These are phyloP conservation scores for Cladosporium phlei DNA, from an alignment of 2,329 filamentous ascomycete species.

Conservation along the genomic window DNA sequence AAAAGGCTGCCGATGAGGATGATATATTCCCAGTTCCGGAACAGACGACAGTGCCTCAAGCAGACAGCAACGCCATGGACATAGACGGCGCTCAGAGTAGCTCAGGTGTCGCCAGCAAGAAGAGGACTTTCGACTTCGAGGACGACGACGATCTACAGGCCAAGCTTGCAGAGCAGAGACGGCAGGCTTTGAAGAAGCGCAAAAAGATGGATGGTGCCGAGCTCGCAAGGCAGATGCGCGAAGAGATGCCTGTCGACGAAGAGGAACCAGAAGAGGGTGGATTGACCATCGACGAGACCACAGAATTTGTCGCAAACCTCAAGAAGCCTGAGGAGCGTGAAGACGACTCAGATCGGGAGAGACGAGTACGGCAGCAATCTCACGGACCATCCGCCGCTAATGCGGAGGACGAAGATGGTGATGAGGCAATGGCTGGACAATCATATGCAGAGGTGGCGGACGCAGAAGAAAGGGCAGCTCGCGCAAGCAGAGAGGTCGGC, in stretches of 20 bases:
- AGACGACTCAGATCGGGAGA: conserved; percentile 33
- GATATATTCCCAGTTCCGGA: conserved; percentile 39
- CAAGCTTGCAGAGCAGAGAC: conserved; percentile 75
- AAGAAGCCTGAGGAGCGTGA: conserved; percentile 58
- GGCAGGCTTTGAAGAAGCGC: conserved; percentile 81
- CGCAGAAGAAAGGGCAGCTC: conserved; percentile 40
- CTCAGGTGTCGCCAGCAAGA: conserved; percentile 45
- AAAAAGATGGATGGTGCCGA: conserved; percentile 85
- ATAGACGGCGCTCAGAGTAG: conserved; percentile 51
- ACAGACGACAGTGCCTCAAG: conserved; percentile 26
- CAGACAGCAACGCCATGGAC: conserved; percentile 62
- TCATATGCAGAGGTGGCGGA: conserved; percentile 40
- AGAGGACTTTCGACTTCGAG: conserved; percentile 58
- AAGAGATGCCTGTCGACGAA: conserved; percentile 62
- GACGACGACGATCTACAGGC: conserved; percentile 93
- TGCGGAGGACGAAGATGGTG: conserved; percentile 46
- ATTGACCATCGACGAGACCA: conserved; percentile 90
- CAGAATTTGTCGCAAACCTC: conserved; percentile 86
- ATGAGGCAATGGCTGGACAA: conserved; percentile 30
- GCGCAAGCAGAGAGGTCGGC: conserved; percentile 40
- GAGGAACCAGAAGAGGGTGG: conserved; percentile 55
- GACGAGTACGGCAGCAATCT: conserved; percentile 26
- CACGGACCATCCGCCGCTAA: conserved; percentile 8
- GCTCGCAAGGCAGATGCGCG: conserved; percentile 70
- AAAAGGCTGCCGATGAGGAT: conserved; percentile 62